Evolutionary conservation across 2,329 filamentous ascomycete genomes (phyloP).

Genomic region (Ceratocystis cacaofunesta): DNA sequence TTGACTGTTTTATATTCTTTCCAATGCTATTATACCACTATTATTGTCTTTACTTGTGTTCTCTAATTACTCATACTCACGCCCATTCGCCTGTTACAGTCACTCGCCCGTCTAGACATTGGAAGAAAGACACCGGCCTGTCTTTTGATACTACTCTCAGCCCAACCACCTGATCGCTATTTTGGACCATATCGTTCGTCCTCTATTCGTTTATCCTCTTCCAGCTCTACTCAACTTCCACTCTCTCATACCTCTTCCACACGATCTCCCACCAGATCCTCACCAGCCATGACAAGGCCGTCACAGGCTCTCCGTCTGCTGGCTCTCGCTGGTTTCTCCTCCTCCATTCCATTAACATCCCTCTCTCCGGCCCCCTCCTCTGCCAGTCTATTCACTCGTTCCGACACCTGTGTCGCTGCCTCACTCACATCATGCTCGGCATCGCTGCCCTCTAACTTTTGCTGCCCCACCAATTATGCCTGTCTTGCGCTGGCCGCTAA

Average conservation of each 20-base stretch:
- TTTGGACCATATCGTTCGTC: background rate
- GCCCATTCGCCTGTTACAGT: background rate
- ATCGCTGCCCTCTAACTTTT: conserved; percentile 48
- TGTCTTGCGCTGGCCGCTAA: conserved; percentile 49
- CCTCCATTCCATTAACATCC: conserved; percentile 27
- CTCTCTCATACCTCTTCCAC: background rate
- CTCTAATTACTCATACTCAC: background rate
- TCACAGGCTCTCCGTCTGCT: conserved; percentile 25
- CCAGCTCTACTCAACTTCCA: background rate
- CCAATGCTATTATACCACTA: background rate
- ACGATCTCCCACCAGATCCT: conserved; percentile 19
- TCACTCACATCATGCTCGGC: conserved; percentile 37
- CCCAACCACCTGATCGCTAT: background rate
- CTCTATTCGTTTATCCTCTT: background rate
- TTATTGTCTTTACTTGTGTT: background rate
- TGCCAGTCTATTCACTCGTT: conserved; percentile 25
- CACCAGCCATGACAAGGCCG: conserved; percentile 21
- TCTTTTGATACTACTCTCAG: background rate
- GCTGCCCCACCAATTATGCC: conserved; percentile 39
- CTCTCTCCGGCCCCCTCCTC: conserved; percentile 23
- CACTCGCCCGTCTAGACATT: background rate
- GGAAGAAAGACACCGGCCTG: background rate
- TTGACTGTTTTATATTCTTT: background rate
- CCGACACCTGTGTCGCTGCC: conserved; percentile 26
- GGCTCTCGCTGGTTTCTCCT: conserved; percentile 24